These are phyloP conservation scores for Keithomyces neogunnii DNA, from an alignment of 2,329 filamentous ascomycete genomes.

Conservation along the genomic window DNA sequence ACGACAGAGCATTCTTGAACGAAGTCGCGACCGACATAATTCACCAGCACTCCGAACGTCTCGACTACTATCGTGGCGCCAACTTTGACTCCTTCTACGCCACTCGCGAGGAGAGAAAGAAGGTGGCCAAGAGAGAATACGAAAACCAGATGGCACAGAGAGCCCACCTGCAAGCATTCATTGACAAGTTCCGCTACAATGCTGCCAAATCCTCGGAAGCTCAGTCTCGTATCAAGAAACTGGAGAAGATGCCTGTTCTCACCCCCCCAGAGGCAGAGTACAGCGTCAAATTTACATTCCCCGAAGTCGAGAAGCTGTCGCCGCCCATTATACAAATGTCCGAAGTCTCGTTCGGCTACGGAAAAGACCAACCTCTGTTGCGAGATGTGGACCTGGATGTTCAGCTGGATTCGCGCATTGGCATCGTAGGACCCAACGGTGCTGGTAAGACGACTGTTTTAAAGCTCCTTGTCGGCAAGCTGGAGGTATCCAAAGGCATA, in stretches of 20 bases:
- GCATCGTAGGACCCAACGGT: constrained; percentile 98
- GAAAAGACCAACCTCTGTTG: constrained; percentile 68
- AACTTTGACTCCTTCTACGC: constrained; percentile 98
- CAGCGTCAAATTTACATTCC: constrained; percentile 93
- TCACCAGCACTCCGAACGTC: constrained; percentile 91
- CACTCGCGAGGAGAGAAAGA: constrained; percentile 92
- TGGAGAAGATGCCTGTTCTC: constrained; percentile 92
- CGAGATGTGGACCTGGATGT: constrained; percentile 89
- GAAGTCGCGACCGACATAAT: constrained; percentile 99
- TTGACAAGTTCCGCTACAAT: constrained; percentile 99
- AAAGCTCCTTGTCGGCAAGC: constrained; percentile 87
- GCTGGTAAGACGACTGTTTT: constrained; percentile 98
- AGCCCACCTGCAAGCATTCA: constrained; percentile 92
- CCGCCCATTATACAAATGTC: constrained; percentile 98
- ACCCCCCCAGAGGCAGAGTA: constrained; percentile 90
- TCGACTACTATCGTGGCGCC: constrained; percentile 97
- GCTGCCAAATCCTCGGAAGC: constrained; percentile 97
- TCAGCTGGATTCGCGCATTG: constrained; percentile 94
- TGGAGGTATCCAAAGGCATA: constrained; percentile 66
- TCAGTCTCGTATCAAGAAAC: constrained; percentile 96
- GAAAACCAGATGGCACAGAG: constrained; percentile 96
- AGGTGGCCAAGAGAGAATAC: constrained; percentile 94
- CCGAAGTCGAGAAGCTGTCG: constrained; percentile 93
- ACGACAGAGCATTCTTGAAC: constrained; percentile 98
- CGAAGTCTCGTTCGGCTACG: constrained; percentile 85